Evolutionary conservation across 2,329 filamentous ascomycete genomes (phyloP), one percentile per base, ranked within the genome.

Genomic region (Fusarium lateritium): DNA sequence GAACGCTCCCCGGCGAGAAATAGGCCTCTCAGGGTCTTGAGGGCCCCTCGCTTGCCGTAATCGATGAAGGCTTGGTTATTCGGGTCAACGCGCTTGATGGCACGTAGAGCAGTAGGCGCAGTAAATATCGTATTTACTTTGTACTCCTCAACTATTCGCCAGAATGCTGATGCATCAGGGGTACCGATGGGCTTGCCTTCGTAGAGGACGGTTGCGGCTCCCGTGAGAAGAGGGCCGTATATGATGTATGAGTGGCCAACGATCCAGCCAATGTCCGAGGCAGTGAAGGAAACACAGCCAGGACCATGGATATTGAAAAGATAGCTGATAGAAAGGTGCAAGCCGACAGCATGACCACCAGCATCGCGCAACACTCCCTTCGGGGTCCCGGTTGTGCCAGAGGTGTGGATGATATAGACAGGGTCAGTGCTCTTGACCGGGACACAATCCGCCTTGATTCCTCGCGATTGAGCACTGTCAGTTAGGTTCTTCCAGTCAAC

Each of bases 151-250:
- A 97, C 80, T 19, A 97, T 88, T 4, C 94, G 86, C 94, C 94
- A 98, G 77, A 98, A 96, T 0, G 92, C 91, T 7, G 93, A 91
- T 1, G 94, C 92, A 73, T 97, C 90, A 0, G 94, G 94, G 0
- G 94, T 97, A 6, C 94, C 94, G 14, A 97, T 85, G 0, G 94
- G 94, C 71, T 98, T 98, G n/a, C 94, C 95, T 80, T 98, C 94
- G 78, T 94, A 98, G 0, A 98, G 83, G 2, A 98, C 88, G 0
- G 94, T 97, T 2, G 94, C 91, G 3, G 94, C 94, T 7, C 94
- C 94, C 1, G 91, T 89, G 3, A 98, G 86, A 7, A 98, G 86
- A 14, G 94, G 94, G 6, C 89, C 94, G 76, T 98, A 98, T 14
- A 97, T 83, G 67, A 97, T 97, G 77, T 96, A 98, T 7, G 89